phyloP scores from a whole-genome alignment of 768 basidiomycete species.

The Macrolepiota dolichaula region DNA sequence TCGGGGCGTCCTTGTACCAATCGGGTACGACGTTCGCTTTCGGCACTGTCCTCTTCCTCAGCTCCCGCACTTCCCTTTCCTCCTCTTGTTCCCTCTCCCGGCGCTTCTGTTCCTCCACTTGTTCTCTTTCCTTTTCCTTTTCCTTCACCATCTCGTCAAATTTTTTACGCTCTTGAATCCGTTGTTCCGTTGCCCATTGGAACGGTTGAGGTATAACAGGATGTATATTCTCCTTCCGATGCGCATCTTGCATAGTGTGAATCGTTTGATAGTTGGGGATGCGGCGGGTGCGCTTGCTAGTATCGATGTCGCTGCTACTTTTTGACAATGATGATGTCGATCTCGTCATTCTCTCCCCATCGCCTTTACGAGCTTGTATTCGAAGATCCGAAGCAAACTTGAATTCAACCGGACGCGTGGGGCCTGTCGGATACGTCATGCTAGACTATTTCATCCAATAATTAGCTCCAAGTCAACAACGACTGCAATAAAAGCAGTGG shows the following conservation, averaged over 20 bases:
- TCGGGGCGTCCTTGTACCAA: slow-evolving; percentile 74
- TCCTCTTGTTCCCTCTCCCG: slow-evolving; percentile 50
- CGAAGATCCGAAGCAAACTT: slow-evolving; percentile 50
- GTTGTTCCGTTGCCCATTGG: slow-evolving; percentile 48
- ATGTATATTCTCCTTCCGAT: slow-evolving; percentile 43
- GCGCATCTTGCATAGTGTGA: slow-evolving; percentile 48
- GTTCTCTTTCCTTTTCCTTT: slow-evolving; percentile 52
- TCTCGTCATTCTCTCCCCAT: slow-evolving; percentile 18
- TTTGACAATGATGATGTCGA: slow-evolving; percentile 6
- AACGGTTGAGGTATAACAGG: slow-evolving; percentile 47
- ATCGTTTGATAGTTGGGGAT: slow-evolving; percentile 55
- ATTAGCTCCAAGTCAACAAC: neutral
- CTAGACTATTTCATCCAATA: slow-evolving; percentile 3
- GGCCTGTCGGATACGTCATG: slow-evolving; percentile 4
- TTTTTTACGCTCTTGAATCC: slow-evolving; percentile 59
- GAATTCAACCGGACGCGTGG: slow-evolving; percentile 49
- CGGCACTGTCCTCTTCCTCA: slow-evolving; percentile 61
- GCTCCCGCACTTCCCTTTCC: slow-evolving; percentile 56
- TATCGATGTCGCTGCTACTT: neutral
- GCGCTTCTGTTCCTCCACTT: slow-evolving; percentile 42
- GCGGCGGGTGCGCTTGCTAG: slow-evolving; percentile 5
- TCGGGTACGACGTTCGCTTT: slow-evolving; percentile 71
- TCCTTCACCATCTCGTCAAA: slow-evolving; percentile 58
- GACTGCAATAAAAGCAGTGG: neutral
- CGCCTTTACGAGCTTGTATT: slow-evolving; percentile 42